Evolutionary conservation across 768 basidiomycete species (phyloP), one percentile per base, ranked within the genome.

Genomic region (Mycena rebaudengoi): DNA sequence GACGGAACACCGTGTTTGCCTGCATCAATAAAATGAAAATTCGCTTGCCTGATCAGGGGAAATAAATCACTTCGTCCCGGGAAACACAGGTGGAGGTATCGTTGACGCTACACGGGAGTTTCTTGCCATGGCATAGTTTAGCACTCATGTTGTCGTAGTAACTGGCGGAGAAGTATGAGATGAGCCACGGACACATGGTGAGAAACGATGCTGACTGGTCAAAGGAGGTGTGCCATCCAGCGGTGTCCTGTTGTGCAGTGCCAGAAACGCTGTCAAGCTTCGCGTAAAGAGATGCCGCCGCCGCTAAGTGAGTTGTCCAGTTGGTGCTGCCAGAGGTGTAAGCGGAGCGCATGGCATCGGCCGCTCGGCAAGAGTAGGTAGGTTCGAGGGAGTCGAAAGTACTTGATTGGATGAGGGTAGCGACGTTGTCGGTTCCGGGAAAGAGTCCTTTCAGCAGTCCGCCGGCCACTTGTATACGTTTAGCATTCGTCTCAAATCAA

Each of bases 131-230:
- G 53, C 85, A 85, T 45, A 82, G 80, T 52, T 85, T 85, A 0
- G 83, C 83, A 39, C 81, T 83, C 56, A 85, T 65, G 52, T 85
- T 85, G 56, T 86, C 84, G 50, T 82, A 86, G 63, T 86, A 85
- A 61, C 84, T 85, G 54, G n/a, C n/a, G n/a, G 7, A 43, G 57
- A 4, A 16, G 23, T 45, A 8, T 20, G 23, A 54, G 16, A 43
- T 21, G 18, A 50, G 29, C 21, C n/a, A 21, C 30, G 40, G 33
- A 12, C 25, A 13, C 43, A 28, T 13, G 20, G 13, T 23, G 2
- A 13, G 35, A 26, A 25, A 18, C 25, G 30, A 20, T 14, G 73
- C 81, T 51, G 44, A 85, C 83, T 85, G 84, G 66, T 85, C 84
- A 64, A 85, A 84, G 39, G 80, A 82, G 18, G 68, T 60, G 69